These are phyloP conservation scores for Grigorovia jiainica DNA, from an alignment of 805 yeast genomes.

Conservation along the genomic window DNA sequence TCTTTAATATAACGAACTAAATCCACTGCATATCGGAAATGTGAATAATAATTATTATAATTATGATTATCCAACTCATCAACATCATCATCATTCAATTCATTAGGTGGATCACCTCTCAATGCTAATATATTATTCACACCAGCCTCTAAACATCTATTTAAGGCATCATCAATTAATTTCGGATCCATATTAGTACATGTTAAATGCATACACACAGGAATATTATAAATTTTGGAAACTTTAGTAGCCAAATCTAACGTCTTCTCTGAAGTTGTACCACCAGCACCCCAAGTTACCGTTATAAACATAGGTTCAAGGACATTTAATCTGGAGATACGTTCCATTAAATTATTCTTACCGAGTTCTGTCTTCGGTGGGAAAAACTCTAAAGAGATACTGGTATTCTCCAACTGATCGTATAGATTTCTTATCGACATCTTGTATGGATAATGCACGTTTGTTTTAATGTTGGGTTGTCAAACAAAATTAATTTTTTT, in stretches of 20 bases:
- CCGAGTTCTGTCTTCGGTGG: conserved; percentile 96
- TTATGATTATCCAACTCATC: conserved; percentile 23
- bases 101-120: conserved; percentile 93
- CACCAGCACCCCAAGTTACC: conserved; percentile 99
- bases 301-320: conserved; percentile 85
- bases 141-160: conserved; percentile 62
- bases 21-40: conserved; percentile 75
- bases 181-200: conserved; percentile 84
- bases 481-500: no score
- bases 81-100: conserved; percentile 28
- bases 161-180: conserved; percentile 72
- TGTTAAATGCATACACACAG: conserved; percentile 89
- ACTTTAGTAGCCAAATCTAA: conserved; percentile 73
- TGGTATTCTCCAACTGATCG: conserved; percentile 40
- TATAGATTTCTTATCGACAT: conserved; percentile 40
- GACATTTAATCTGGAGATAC: conserved; percentile 82
- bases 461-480: no score
- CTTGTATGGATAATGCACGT: no score
- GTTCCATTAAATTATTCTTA: conserved; percentile 68
- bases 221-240: conserved; percentile 57
- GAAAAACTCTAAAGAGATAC: conserved; percentile 86
- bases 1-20: conserved; percentile 69
- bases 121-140: conserved; percentile 83
- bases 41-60: not conserved
- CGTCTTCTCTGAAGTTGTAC: conserved; percentile 81